Evolutionary conservation across 1,284 basidiomycete species (phyloP).

Genomic region (Leccinum glutinopallens): DNA sequence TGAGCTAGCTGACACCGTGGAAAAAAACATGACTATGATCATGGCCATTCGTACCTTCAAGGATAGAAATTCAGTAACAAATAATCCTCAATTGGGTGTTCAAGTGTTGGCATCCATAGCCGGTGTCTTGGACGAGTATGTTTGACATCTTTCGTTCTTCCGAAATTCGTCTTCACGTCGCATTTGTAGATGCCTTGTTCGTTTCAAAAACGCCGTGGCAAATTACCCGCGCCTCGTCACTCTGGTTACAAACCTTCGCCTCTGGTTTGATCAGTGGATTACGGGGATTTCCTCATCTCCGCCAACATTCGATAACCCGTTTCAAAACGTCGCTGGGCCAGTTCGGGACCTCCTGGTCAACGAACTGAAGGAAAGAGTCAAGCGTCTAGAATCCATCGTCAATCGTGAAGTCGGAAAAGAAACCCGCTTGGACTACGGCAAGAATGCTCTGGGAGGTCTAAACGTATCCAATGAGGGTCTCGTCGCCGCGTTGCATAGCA

Average conservation of each 20-base stretch:
- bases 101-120: conserved; percentile 52
- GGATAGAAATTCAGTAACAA: conserved; percentile 34
- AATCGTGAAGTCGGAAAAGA: conserved; percentile 33
- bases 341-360: conserved; percentile 42
- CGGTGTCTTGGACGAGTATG: conserved; percentile 56
- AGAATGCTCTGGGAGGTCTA: background rate
- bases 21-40: conserved; percentile 45
- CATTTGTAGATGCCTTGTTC: conserved; percentile 51
- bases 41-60: conserved; percentile 43
- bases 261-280: conserved; percentile 53
- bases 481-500: conserved; percentile 41
- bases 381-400: conserved; percentile 49
- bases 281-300: conserved; percentile 39
- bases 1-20: conserved; percentile 44
- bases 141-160: background rate
- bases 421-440: conserved; percentile 24
- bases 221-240: conserved; percentile 47
- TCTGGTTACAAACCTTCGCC: conserved; percentile 45
- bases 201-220: conserved; percentile 57
- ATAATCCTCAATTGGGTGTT: conserved; percentile 36
- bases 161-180: background rate
- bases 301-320: conserved; percentile 41
- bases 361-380: conserved; percentile 42
- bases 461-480: conserved; percentile 34
- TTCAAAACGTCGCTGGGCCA: conserved; percentile 26